phyloP scores from a whole-genome alignment of 2,329 filamentous ascomycete species.

The Aspergillus novofumigatus region DNA sequence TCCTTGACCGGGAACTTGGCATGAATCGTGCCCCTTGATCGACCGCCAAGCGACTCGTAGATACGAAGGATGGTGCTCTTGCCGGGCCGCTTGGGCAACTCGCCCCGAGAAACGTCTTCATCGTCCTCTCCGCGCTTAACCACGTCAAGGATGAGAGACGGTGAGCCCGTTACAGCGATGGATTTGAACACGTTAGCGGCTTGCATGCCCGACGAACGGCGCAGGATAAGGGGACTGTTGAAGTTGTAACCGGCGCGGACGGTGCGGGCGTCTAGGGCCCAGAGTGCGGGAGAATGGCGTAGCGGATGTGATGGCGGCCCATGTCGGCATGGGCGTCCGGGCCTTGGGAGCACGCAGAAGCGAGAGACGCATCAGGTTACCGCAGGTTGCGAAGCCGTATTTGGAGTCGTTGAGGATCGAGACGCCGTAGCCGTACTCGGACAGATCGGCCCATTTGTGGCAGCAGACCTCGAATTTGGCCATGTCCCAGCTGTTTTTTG shows the following conservation, averaged over 20 bases:
- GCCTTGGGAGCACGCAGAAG: conserved; percentile 86
- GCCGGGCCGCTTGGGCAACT: conserved; percentile 63
- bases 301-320: conserved; percentile 81
- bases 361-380: conserved; percentile 83
- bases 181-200: conserved; percentile 42
- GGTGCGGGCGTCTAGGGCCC: conserved; percentile 68
- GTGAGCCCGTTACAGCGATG: conserved; percentile 63
- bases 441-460: conserved; percentile 89
- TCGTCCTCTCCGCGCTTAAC: conserved; percentile 93
- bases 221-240: conserved; percentile 71
- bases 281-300: conserved; percentile 82
- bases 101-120: conserved; percentile 59
- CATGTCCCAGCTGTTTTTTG: conserved; percentile 71
- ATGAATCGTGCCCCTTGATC: conserved; percentile 65
- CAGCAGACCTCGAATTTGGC: conserved; percentile 96
- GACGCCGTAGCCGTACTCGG: conserved; percentile 82
- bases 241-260: conserved; percentile 84
- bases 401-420: conserved; percentile 93
- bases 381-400: conserved; percentile 88
- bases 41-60: conserved; percentile 85
- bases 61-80: conserved; percentile 77
- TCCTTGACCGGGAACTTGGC: conserved; percentile 68
- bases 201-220: conserved; percentile 34
- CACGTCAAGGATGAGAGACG: conserved; percentile 74
- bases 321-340: conserved; percentile 93